A percentile compares a stretch with the other conserved stretches of the same genome.
phyloP scores from a whole-genome alignment of 2,329 filamentous ascomycete genomes.

The Diaporthe caulivora region DNA sequence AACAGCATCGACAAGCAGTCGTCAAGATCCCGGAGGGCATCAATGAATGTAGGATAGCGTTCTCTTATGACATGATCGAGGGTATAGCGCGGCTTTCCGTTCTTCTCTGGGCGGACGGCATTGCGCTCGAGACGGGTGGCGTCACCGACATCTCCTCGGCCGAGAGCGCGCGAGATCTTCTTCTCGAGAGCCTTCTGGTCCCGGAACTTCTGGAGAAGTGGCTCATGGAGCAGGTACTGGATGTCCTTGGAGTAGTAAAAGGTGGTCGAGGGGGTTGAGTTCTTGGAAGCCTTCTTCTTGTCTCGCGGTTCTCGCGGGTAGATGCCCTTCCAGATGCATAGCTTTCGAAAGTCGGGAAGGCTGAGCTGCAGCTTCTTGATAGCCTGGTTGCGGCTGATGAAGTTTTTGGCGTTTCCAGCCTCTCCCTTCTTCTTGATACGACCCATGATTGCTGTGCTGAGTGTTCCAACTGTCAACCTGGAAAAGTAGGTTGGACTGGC shows the following conservation, averaged over 20 bases:
- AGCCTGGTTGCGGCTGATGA: slow-evolving; percentile 95
- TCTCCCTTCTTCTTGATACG: slow-evolving; percentile 94
- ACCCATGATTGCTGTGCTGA: slow-evolving; percentile 62
- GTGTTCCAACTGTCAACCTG: slow-evolving; percentile 13
- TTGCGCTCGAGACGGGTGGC: slow-evolving; percentile 88
- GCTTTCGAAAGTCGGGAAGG: slow-evolving; percentile 94
- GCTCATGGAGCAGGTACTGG: slow-evolving; percentile 97
- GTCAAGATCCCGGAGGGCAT: slow-evolving; percentile 93
- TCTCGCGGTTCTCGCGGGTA: slow-evolving; percentile 97
- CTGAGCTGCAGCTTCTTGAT: slow-evolving; percentile 98
- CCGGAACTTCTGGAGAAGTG: slow-evolving; percentile 92
- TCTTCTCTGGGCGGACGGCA: slow-evolving; percentile 89
- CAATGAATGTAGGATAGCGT: slow-evolving; percentile 96
- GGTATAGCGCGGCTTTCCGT: slow-evolving; percentile 87
- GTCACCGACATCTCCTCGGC: slow-evolving; percentile 90
- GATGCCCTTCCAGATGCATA: slow-evolving; percentile 99
- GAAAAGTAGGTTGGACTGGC: slow-evolving; percentile 43
- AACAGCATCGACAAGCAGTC: slow-evolving; percentile 98
- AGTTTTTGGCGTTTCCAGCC: slow-evolving; percentile 96
- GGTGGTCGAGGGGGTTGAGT: slow-evolving; percentile 89
- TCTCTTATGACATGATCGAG: slow-evolving; percentile 98
- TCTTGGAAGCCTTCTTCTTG: slow-evolving; percentile 96
- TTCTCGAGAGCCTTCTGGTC: slow-evolving; percentile 97
- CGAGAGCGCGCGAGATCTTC: slow-evolving; percentile 94
- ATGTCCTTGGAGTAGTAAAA: slow-evolving; percentile 96